These are phyloP conservation scores for Penicillium tannophilum DNA, from an alignment of 495 filamentous ascomycete species.

Conservation along the genomic window DNA sequence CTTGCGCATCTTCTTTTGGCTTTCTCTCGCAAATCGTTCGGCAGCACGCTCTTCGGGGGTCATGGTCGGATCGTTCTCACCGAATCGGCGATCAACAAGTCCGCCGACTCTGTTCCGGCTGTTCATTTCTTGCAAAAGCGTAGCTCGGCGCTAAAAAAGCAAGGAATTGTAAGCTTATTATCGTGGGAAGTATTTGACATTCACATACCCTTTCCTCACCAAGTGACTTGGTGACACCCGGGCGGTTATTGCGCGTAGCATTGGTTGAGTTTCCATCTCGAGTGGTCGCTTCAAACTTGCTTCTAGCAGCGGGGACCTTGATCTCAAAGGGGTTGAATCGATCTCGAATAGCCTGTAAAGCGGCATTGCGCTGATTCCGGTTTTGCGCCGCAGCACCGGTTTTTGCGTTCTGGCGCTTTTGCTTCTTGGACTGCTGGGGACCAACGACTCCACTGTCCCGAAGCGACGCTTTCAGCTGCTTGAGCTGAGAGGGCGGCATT, in stretches of 20 bases:
- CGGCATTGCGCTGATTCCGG: conserved; percentile 71
- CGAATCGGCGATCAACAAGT: conserved; percentile 89
- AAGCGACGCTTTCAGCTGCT: conserved; percentile 89
- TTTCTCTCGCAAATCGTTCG: conserved; percentile 85
- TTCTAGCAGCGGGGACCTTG: conserved; percentile 65
- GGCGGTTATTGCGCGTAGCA: conserved; percentile 55
- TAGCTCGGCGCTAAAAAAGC: conserved; percentile 66
- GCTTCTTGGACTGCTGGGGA: conserved; percentile 88
- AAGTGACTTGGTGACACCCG: conserved; percentile 78
- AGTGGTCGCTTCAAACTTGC: conserved; percentile 76
- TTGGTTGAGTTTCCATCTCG: conserved; percentile 54
- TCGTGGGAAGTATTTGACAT: conserved; percentile 3
- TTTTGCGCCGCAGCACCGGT: conserved; percentile 61
- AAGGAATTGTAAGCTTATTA: conserved; percentile 2
- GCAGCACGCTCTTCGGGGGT: conserved; percentile 91
- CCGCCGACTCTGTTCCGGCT: conserved; percentile 86
- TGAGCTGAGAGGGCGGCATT: conserved; percentile 96
- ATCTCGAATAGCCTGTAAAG: conserved; percentile 82
- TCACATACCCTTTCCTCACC: conserved; percentile 80
- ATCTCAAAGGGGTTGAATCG: conserved; percentile 98
- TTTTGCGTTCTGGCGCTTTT: conserved; percentile 73
- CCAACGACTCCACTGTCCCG: conserved; percentile 84
- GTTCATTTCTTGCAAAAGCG: conserved; percentile 83
- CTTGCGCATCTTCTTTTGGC: conserved; percentile 69
- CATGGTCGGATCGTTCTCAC: conserved; percentile 93